Percentiles rank a stretch among this genome's conserved stretches.
These are phyloP conservation scores for Colletotrichum tropicicola DNA, from an alignment of 2,329 filamentous ascomycete species.

Conservation along the genomic window DNA sequence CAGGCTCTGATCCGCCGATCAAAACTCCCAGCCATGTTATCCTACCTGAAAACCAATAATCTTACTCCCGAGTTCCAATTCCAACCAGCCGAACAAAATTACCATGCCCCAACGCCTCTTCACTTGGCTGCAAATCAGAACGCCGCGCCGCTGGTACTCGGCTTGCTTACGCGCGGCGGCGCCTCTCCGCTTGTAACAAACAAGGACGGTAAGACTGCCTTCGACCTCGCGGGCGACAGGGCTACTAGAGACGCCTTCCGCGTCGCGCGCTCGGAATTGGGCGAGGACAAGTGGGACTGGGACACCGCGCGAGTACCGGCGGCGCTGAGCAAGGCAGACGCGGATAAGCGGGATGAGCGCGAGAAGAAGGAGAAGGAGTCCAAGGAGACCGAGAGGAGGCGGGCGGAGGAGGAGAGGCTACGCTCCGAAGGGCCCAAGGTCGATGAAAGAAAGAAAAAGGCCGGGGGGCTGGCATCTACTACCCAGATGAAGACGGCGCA, in stretches of 20 bases:
- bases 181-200: slow-evolving; percentile 79
- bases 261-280: slow-evolving; percentile 83
- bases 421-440: slow-evolving; percentile 71
- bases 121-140: slow-evolving; percentile 88
- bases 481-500: slow-evolving; percentile 76
- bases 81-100: slow-evolving; percentile 73
- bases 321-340: slow-evolving; percentile 75
- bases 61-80: slow-evolving; percentile 80
- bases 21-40: slow-evolving; percentile 86
- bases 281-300: slow-evolving; percentile 83
- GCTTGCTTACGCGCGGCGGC: slow-evolving; percentile 77
- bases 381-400: slow-evolving; percentile 76
- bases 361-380: slow-evolving; percentile 76
- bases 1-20: slow-evolving; percentile 89
- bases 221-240: slow-evolving; percentile 87
- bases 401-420: slow-evolving; percentile 78
- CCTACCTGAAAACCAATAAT: slow-evolving; percentile 82
- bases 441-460: slow-evolving; percentile 58
- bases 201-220: slow-evolving; percentile 82
- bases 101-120: slow-evolving; percentile 84
- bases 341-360: slow-evolving; percentile 72
- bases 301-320: slow-evolving; percentile 76
- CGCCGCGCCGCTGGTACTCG: slow-evolving; percentile 77
- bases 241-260: slow-evolving; percentile 91
- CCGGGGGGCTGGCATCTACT: slow-evolving; percentile 63